Conservation (phyloP, 2,329 filamentous ascomycete genomes). For the Cytospora piceicola region DNA sequence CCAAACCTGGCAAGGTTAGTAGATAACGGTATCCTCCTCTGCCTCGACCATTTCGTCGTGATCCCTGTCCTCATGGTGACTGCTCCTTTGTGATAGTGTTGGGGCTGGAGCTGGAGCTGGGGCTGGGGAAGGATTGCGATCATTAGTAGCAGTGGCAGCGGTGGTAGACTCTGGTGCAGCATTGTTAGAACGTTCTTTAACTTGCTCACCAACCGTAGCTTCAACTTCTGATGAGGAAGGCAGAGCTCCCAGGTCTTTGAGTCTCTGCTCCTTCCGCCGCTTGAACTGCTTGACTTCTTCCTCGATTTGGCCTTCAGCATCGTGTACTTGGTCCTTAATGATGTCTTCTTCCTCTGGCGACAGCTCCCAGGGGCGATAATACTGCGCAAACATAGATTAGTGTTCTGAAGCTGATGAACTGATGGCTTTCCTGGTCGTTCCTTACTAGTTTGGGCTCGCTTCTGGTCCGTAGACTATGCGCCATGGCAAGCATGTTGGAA, state of each 20-base stretch:
- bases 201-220: conserved; percentile 50
- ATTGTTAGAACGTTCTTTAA: conserved; percentile 45
- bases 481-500: conserved; percentile 69
- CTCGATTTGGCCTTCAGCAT: conserved; percentile 65
- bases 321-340: conserved; percentile 71
- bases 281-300: conserved; percentile 69
- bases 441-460: conserved; percentile 75
- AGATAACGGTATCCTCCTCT: conserved; percentile 90
- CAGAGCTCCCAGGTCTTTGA: conserved; percentile 42
- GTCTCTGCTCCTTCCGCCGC: conserved; percentile 48
- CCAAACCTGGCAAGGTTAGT: conserved; percentile 54
- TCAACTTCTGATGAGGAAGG: conserved; percentile 38
- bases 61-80: conserved; percentile 44
- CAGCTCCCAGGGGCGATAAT: conserved; percentile 83
- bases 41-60: conserved; percentile 77
- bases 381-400: conserved; percentile 53
- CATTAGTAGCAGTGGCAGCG: conserved; percentile 38
- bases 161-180: conserved; percentile 39
- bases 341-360: conserved; percentile 68
- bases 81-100: conserved; percentile 36
- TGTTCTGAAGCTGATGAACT: conserved; percentile 6
- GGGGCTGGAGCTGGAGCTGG: conserved; percentile 28
- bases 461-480: conserved; percentile 74
- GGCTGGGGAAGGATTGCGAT: conserved; percentile 24
- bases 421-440: conserved; percentile 29